Conservation (phyloP, 495 filamentous ascomycete species). For the Aspergillus leporis region DNA sequence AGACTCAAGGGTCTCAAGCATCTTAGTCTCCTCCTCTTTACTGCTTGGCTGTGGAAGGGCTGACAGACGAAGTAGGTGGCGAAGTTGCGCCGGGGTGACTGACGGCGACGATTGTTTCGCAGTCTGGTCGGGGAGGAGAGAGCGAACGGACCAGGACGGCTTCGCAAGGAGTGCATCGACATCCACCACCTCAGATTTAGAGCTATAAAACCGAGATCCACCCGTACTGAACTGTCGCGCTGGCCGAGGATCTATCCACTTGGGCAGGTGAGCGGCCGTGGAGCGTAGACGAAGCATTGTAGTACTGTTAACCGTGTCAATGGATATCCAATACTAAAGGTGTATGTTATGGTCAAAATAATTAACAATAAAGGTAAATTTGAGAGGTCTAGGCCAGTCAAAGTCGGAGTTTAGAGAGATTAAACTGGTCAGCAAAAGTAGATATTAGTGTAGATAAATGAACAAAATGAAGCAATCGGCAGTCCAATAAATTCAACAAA, state of each 20-base stretch:
- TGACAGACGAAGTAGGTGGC: slow-evolving; percentile 87
- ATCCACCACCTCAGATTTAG: slow-evolving; percentile 28
- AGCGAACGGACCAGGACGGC: slow-evolving; percentile 83
- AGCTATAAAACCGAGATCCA: slow-evolving; percentile 27
- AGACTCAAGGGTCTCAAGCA: slow-evolving; percentile 72
- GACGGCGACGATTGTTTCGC: slow-evolving; percentile 30
- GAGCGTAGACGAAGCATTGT: slow-evolving; percentile 21
- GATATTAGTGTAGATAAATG: background rate
- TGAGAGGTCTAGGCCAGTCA: background rate
- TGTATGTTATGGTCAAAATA: background rate
- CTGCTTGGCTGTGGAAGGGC: slow-evolving; percentile 74
- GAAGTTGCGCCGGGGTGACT: slow-evolving; percentile 59
- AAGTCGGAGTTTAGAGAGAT: background rate
- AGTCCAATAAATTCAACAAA: background rate
- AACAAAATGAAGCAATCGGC: background rate
- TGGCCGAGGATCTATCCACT: slow-evolving; percentile 14
- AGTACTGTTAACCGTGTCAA: background rate
- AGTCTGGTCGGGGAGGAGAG: slow-evolving; percentile 61
- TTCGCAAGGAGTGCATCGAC: slow-evolving; percentile 62
- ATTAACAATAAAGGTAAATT: background rate
- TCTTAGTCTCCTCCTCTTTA: slow-evolving; percentile 55
- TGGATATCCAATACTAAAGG: background rate
- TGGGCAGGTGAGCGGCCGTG: slow-evolving; percentile 16
- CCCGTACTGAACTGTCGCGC: slow-evolving; percentile 11
- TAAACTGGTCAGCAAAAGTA: background rate